These are phyloP conservation scores for Saccharomyces eubayanus DNA, from an alignment of 805 yeast species.

Conservation along the genomic window DNA sequence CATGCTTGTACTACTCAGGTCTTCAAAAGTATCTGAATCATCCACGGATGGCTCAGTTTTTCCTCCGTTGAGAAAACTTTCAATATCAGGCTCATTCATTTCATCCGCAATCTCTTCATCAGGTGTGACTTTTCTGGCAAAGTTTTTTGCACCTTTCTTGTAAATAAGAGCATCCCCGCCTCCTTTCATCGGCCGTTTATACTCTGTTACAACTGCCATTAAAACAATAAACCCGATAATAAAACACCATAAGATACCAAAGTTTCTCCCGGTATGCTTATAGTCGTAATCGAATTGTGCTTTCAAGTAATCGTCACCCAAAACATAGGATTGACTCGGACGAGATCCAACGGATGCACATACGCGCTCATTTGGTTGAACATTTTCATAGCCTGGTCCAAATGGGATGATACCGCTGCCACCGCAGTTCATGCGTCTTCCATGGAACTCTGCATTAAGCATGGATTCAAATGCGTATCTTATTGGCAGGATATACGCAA, in stretches of 20 bases:
- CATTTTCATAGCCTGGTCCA: slow-evolving; percentile 39
- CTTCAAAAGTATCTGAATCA: slow-evolving; percentile 20
- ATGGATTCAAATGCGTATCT: slow-evolving; percentile 51
- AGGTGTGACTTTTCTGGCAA: neutral
- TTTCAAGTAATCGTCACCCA: slow-evolving; percentile 51
- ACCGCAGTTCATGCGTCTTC: slow-evolving; percentile 27
- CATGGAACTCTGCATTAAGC: slow-evolving; percentile 56
- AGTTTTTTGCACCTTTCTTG: slow-evolving; percentile 41
- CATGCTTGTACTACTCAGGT: slow-evolving; percentile 24
- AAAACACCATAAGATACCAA: slow-evolving; percentile 55
- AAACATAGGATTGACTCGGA: slow-evolving; percentile 44
- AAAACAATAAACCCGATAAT: slow-evolving; percentile 14
- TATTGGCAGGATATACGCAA: slow-evolving; percentile 45
- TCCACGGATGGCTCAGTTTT: no score
- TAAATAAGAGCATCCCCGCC: slow-evolving; percentile 38
- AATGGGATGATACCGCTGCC: no score
- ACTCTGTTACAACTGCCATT: slow-evolving; percentile 18
- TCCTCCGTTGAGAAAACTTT: slow-evolving; percentile 3
- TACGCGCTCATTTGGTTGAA: slow-evolving; percentile 33
- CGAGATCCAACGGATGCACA: slow-evolving; percentile 57
- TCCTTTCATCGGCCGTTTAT: slow-evolving; percentile 21
- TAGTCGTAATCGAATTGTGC: slow-evolving; percentile 43
- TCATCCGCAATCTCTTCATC: slow-evolving; percentile 17
- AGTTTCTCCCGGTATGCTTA: slow-evolving; percentile 70
- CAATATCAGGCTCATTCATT: slow-evolving; percentile 10